phyloP scores from a whole-genome alignment of 2,329 filamentous ascomycete genomes.

The Colletotrichum sp. region DNA sequence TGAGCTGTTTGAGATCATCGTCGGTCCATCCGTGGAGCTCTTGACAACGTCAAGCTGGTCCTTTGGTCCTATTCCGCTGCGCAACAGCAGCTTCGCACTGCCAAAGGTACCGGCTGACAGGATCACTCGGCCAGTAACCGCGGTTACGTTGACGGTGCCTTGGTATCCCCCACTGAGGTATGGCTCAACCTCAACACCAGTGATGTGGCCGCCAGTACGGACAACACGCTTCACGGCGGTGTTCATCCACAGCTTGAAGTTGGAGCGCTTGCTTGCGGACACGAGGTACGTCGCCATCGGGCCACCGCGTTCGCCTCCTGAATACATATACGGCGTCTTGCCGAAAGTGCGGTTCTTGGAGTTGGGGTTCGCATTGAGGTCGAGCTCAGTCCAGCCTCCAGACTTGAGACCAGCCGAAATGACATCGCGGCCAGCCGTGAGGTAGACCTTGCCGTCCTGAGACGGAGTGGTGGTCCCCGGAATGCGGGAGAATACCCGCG shows the following conservation, averaged over 20 bases:
- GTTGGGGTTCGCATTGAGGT: conserved; percentile 63
- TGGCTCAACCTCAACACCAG: conserved; percentile 71
- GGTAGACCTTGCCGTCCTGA: conserved; percentile 68
- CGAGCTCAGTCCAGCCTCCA: conserved; percentile 67
- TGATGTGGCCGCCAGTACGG: conserved; percentile 64
- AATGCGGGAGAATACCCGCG: conserved; percentile 71
- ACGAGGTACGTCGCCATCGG: conserved; percentile 76
- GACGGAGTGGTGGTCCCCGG: conserved; percentile 72
- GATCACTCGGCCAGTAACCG: conserved; percentile 67
- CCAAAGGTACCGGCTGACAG: conserved; percentile 73
- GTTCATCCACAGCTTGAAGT: conserved; percentile 72
- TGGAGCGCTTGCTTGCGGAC: conserved; percentile 59
- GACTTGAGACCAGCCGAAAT: conserved; percentile 62
- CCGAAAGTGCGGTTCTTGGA: conserved; percentile 70
- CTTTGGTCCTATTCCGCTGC: conserved; percentile 70
- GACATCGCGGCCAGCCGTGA: conserved; percentile 69
- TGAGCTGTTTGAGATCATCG: conserved; percentile 52
- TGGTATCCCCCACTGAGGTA: conserved; percentile 56
- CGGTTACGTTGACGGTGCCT: conserved; percentile 65
- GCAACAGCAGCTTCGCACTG: conserved; percentile 71
- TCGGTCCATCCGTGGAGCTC: conserved; percentile 52
- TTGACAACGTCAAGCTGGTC: conserved; percentile 61
- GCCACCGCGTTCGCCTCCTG: conserved; percentile 69
- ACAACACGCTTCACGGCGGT: conserved; percentile 72
- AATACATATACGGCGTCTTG: conserved; percentile 71